phyloP scores from a whole-genome alignment of 768 basidiomycete genomes.

The Boletales sp. region DNA sequence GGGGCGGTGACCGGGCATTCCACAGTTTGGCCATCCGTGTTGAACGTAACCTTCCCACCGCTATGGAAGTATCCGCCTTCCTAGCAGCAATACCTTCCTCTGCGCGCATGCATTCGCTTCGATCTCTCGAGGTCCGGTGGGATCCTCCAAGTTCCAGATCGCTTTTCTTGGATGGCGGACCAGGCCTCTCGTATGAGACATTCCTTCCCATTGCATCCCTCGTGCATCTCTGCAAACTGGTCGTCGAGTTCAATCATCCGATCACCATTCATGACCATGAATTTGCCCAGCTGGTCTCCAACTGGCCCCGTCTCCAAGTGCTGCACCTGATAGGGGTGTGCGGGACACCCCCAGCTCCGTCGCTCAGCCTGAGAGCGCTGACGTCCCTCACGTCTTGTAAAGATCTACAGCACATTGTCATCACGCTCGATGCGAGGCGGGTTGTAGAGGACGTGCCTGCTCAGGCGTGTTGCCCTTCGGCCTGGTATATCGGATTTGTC shows the following conservation, averaged over 20 bases:
- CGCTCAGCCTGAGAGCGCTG: too few species aligned
- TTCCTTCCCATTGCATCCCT: slow-evolving; percentile 1
- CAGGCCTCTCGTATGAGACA: not conserved
- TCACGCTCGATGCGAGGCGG: too few species aligned
- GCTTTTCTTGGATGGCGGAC: not conserved
- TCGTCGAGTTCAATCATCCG: not conserved
- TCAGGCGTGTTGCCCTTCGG: too few species aligned
- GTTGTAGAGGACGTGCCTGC: too few species aligned
- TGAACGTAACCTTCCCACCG: not conserved
- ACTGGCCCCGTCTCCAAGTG: not conserved
- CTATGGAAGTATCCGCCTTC: not conserved
- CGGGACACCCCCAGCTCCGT: too few species aligned
- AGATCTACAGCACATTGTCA: too few species aligned
- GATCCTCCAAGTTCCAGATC: not conserved
- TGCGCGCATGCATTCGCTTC: slow-evolving; percentile 1
- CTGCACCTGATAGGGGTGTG: not conserved
- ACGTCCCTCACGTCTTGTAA: too few species aligned
- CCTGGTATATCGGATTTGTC: too few species aligned
- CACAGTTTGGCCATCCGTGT: not conserved
- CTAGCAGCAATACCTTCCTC: not conserved
- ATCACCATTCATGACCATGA: not conserved
- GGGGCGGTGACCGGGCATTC: not conserved
- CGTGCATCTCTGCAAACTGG: not conserved
- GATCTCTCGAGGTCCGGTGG: not conserved
- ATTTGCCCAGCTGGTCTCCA: not conserved